phyloP scores from a whole-genome alignment of 2,329 filamentous ascomycete genomes.

The Coniochaeta sp. region DNA sequence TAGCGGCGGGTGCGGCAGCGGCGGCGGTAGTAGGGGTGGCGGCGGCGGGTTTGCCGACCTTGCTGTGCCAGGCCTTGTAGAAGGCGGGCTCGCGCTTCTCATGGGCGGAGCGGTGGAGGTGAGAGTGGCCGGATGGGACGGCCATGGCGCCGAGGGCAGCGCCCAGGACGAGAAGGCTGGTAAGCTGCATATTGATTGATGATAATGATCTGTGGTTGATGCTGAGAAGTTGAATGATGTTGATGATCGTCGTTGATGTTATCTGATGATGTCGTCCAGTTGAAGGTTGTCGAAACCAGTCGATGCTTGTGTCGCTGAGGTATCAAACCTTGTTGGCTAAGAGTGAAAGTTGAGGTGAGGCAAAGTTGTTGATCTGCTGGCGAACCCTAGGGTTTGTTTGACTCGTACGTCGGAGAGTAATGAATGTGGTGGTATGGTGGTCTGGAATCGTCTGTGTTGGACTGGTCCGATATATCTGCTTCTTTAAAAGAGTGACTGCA shows the following conservation, averaged over 20 bases:
- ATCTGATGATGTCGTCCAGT: neutral
- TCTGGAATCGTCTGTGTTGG: too few relatives aligned
- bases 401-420: too few relatives aligned
- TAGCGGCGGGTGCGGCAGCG: constrained; percentile 6
- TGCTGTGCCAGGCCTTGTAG: constrained; percentile 19
- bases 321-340: neutral
- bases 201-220: neutral
- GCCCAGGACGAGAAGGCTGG: constrained; percentile 19
- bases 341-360: too few relatives aligned
- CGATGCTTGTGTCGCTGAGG: neutral
- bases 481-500: constrained; percentile 1
- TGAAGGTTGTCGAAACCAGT: neutral
- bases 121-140: constrained; percentile 26
- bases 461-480: too few relatives aligned
- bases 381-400: too few relatives aligned
- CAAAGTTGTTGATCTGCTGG: too few relatives aligned
- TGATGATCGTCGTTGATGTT: too few relatives aligned
- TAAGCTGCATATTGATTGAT: constrained; percentile 16
- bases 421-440: neutral
- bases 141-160: constrained; percentile 24
- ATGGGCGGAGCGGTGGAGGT: constrained; percentile 23
- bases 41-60: constrained; percentile 11
- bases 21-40: constrained; percentile 8
- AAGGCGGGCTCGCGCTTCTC: constrained; percentile 18
- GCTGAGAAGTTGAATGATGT: neutral